Percentiles rank a stretch among this genome's conserved stretches.
phyloP scores from a whole-genome alignment of 768 basidiomycete species.

The Hirschioporus abietinus region DNA sequence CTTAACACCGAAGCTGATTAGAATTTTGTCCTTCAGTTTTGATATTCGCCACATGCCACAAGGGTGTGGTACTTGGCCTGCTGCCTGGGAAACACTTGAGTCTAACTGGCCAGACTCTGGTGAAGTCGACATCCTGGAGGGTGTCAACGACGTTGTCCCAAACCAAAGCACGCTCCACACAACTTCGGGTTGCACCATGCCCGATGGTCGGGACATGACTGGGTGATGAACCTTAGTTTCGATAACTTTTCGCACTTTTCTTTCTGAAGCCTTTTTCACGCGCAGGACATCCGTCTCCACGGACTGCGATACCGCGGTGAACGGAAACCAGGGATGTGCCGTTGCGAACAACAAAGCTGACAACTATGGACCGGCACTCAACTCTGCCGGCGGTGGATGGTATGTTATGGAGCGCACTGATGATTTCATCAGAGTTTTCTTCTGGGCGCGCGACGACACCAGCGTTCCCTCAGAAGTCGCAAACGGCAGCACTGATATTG shows the following conservation, averaged over 20 bases:
- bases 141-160: conserved; percentile 48
- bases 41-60: conserved; percentile 59
- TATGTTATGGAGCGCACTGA: conserved; percentile 59
- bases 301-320: conserved; percentile 46
- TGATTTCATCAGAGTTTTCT: conserved; percentile 61
- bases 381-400: conserved; percentile 58
- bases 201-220: conserved; percentile 28
- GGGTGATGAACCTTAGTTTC: conserved; percentile 50
- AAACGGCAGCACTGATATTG: conserved; percentile 34
- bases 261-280: conserved; percentile 8
- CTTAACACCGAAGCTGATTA: too few species aligned
- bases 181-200: conserved; percentile 28
- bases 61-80: conserved; percentile 55
- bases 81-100: conserved; percentile 43
- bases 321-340: conserved; percentile 52
- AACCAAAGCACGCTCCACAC: conserved; percentile 57
- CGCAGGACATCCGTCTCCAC: conserved; percentile 31
- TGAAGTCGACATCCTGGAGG: conserved; percentile 51
- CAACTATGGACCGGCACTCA: conserved; percentile 56
- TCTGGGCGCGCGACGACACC: conserved; percentile 51
- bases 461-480: conserved; percentile 42
- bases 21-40: conserved; percentile 24
- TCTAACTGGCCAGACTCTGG: conserved; percentile 26
- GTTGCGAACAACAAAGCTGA: conserved; percentile 35
- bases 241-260: conserved; percentile 41